Percentiles rank a stretch among this genome's conserved stretches.
phyloP scores from a whole-genome alignment of 495 filamentous ascomycete species.

The Penicillium goetzii region DNA sequence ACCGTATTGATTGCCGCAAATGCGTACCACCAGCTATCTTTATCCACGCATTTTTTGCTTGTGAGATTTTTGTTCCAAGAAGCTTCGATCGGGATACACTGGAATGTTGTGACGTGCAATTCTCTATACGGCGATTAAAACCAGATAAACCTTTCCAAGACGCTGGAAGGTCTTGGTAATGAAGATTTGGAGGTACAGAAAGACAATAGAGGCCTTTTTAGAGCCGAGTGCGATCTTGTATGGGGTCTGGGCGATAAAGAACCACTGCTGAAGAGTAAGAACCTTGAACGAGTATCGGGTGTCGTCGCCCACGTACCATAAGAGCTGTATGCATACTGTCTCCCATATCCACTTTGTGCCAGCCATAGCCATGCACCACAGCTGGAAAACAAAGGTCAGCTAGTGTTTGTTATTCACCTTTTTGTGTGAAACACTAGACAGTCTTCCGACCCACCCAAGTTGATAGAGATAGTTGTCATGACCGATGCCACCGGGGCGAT shows the following conservation, averaged over 20 bases:
- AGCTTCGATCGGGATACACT: conserved; percentile 34
- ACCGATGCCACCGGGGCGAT: conserved; percentile 10
- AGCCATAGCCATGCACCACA: conserved; percentile 14
- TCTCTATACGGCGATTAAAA: conserved; percentile 26
- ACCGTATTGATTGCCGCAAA: conserved; percentile 32
- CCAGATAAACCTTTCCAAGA: conserved; percentile 22
- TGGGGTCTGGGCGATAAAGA: conserved; percentile 21
- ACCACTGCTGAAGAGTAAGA: conserved; percentile 19
- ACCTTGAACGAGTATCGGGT: background rate
- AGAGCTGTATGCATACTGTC: conserved; percentile 9
- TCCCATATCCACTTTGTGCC: conserved; percentile 13
- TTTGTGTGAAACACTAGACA: background rate
- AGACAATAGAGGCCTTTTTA: conserved; percentile 25
- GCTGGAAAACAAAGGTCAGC: conserved; percentile 1
- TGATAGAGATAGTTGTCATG: conserved; percentile 6
- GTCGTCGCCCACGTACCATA: conserved; percentile 9
- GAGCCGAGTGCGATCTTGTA: conserved; percentile 24
- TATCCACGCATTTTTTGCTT: conserved; percentile 21
- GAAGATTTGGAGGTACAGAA: conserved; percentile 31
- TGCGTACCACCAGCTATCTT: conserved; percentile 20
- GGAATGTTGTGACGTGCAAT: conserved; percentile 27
- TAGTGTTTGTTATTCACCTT: background rate
- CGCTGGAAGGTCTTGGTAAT: conserved; percentile 25
- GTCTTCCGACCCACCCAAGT: background rate
- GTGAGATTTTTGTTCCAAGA: conserved; percentile 31